These are phyloP conservation scores for Erodium moschatum DNA, from an alignment of 441 rosid species.

Conservation along the genomic window DNA sequence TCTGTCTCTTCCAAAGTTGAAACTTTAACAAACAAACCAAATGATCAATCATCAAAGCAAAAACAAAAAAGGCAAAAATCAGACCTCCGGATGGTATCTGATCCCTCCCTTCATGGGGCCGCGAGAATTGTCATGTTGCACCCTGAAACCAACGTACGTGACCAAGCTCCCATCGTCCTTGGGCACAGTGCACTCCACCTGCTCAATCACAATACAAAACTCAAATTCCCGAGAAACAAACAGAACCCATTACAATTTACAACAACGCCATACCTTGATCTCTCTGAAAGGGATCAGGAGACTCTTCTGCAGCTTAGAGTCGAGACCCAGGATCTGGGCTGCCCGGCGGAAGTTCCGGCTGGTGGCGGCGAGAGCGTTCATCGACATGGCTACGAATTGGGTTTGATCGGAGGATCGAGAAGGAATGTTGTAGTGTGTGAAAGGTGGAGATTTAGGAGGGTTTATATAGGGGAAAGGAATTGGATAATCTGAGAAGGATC, in stretches of 20 bases:
- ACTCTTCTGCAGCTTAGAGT: conserved; percentile 72
- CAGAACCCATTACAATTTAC: not conserved
- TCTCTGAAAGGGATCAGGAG: conserved; percentile 89
- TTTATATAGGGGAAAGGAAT: not conserved
- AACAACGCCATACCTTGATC: conserved; percentile 49
- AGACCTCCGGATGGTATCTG: conserved; percentile 29
- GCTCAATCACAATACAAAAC: not conserved
- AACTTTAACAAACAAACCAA: not conserved
- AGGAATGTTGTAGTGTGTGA: not conserved
- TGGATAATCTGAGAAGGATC: not conserved
- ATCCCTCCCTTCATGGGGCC: conserved; percentile 32
- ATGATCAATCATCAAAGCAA: not conserved
- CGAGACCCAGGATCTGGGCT: conserved; percentile 72
- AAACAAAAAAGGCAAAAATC: not conserved
- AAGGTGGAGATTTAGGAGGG: not conserved
- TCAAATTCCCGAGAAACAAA: conserved; percentile 3
- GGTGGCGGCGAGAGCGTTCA: conserved; percentile 94
- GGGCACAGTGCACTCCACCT: conserved; percentile 29
- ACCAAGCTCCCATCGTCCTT: conserved; percentile 28
- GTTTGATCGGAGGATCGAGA: not conserved
- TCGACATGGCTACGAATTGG: conserved; percentile 19
- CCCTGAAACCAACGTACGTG: conserved; percentile 26
- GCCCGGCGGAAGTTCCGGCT: conserved; percentile 84
- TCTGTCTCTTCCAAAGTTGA: not conserved
- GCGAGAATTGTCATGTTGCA: conserved; percentile 29